A percentile compares a stretch with the other conserved stretches of the same genome.
Evolutionary conservation across 2,329 filamentous ascomycete genomes (phyloP).

Genomic region (Cladophialophora bantiana): DNA sequence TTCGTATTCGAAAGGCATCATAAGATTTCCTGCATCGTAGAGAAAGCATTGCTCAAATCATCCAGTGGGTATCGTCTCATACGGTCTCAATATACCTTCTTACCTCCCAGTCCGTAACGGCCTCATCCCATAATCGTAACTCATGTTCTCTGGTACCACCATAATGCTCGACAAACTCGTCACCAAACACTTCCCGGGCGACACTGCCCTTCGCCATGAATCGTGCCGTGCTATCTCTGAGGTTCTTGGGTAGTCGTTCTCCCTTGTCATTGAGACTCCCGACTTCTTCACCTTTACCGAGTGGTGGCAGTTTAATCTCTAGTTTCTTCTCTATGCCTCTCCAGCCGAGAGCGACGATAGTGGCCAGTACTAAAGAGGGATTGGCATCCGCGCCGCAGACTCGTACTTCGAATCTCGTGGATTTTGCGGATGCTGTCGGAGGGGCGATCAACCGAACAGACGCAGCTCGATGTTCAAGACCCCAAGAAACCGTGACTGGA

Average conservation of each 20-base stretch:
- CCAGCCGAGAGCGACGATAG: constrained; percentile 87
- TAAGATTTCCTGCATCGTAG: not conserved
- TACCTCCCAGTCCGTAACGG: constrained; percentile 92
- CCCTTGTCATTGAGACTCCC: constrained; percentile 75
- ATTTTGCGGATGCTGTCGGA: constrained; percentile 81
- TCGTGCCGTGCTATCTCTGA: constrained; percentile 81
- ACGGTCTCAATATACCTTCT: constrained; percentile 41
- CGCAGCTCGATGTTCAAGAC: constrained; percentile 90
- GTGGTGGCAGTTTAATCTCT: constrained; percentile 78
- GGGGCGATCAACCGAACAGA: constrained; percentile 89
- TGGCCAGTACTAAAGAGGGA: constrained; percentile 82
- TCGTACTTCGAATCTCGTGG: constrained; percentile 90
- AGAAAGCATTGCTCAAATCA: constrained; percentile 11
- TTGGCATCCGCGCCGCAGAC: constrained; percentile 96
- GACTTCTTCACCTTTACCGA: constrained; percentile 84
- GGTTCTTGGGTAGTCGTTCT: constrained; percentile 77
- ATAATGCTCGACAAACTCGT: constrained; percentile 95
- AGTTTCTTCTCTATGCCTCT: constrained; percentile 92
- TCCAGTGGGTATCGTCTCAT: constrained; percentile 32
- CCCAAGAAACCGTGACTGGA: constrained; percentile 96
- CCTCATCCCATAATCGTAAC: constrained; percentile 88
- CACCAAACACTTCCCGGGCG: constrained; percentile 91
- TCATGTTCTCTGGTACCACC: constrained; percentile 93
- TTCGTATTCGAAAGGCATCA: not conserved
- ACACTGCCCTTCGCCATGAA: constrained; percentile 82